Evolutionary conservation across 2,329 filamentous ascomycete species (phyloP), one percentile per base, ranked within the genome.

Genomic region (Alternaria gansuensis): DNA sequence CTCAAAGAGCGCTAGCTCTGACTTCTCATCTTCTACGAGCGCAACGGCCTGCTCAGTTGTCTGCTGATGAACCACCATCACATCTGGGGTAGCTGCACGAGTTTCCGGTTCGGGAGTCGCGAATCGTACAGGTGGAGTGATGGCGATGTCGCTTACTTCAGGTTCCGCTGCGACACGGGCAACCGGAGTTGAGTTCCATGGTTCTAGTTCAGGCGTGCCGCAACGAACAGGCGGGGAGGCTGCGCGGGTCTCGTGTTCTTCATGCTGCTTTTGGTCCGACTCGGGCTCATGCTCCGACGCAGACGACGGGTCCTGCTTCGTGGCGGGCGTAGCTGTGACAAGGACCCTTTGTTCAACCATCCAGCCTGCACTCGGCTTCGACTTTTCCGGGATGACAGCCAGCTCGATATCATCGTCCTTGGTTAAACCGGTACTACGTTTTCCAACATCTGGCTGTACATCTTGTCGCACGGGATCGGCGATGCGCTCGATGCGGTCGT

Each of bases 281-380:
- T 53, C 29, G 3, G 33, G 31, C 33, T 43, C 9, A 13, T 31
- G 41, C 36, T 48, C 54, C 21, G 54, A 23, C 29, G 21, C 29
- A n/a, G 17, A 9, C 24, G 34, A 33, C 4, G 28, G 37, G 6
- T 57, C 50, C 21, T 43, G 41, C 17, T 54, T 29, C n/a, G 41
- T 43, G n/a, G 43, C 11, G 23, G 54, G 31, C n/a, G 24, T 53
- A 17, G 57, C 31, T 17, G 58, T 60, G 37, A 60, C 58, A 13
- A 60, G 58, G 3, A 60, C 24, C 26, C 37, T 43, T 28, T 57
- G 48, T 44, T 60, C 54, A 29, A 60, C 31, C 36, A 50, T 50
- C 58, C 58, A 60, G 29, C 58, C 58, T 2, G 29, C 29, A 34
- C 50, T 60, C 7, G 54, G 24, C 39, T 57, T 60, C 26, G 54